Conservation (phyloP, 768 basidiomycete species). For the Psilocybe cyanescens region DNA sequence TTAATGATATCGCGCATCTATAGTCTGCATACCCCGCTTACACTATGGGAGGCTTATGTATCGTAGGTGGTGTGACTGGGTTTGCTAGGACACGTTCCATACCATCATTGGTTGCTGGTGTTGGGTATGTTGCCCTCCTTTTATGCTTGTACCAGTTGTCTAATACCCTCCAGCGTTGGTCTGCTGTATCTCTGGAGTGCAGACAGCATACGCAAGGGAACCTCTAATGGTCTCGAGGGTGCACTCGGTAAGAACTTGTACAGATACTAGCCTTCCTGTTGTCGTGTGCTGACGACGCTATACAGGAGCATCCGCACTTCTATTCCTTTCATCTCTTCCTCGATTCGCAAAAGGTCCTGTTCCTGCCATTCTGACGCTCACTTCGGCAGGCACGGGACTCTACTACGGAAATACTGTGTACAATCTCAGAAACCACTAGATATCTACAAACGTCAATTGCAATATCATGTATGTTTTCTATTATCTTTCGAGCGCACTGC, state of each 20-base stretch:
- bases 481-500: background rate
- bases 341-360: slow-evolving; percentile 77
- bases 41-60: slow-evolving; percentile 75
- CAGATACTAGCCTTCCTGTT: background rate
- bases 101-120: slow-evolving; percentile 83
- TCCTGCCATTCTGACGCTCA: slow-evolving; percentile 62
- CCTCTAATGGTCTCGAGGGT: slow-evolving; percentile 73
- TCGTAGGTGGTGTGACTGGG: slow-evolving; percentile 77
- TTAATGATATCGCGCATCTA: background rate
- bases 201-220: slow-evolving; percentile 73
- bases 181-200: slow-evolving; percentile 81
- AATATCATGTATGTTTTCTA: background rate
- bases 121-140: slow-evolving; percentile 52
- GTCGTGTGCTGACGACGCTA: background rate
- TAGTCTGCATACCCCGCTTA: slow-evolving; percentile 85
- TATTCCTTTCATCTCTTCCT: slow-evolving; percentile 76
- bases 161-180: slow-evolving; percentile 60
- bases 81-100: slow-evolving; percentile 74
- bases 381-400: slow-evolving; percentile 59
- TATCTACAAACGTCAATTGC: background rate
- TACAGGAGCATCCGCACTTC: slow-evolving; percentile 76
- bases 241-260: slow-evolving; percentile 64
- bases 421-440: slow-evolving; percentile 34
- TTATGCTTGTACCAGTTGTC: background rate
- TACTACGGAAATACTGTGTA: slow-evolving; percentile 74